Base-by-base conservation (phyloP, 805 yeast genomes). In the Debaryomyces castellii region DNA sequence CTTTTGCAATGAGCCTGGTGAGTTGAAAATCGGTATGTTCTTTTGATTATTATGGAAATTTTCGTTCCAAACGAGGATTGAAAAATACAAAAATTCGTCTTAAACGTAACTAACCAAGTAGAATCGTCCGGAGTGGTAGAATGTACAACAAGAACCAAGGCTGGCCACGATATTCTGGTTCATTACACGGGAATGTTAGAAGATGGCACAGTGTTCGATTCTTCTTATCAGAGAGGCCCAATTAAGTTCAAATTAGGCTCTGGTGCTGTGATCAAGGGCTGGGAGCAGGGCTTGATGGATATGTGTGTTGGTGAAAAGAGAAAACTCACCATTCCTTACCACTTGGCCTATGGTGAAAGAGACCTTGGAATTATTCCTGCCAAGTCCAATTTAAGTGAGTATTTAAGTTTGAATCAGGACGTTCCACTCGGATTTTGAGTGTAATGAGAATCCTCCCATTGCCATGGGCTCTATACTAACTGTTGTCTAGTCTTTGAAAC, bases 241-340 rank as follows among this genome's bases (percentile, higher is more conserved):
- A 72, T 90, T 49, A 62, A 74, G 35, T 90, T 90, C 66, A 66
- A 66, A n/a, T 68, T 91, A 44, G 97, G 97, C 35, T 63, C 66
- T 21, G 91, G 95, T 4, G 84, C 79, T 57, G 97, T 90, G 25
- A 90, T 90, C 59, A 60, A 74, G 49, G 97, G 97, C 48, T 90
- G 97, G 97, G 97, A 90, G 51, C 81, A 84, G 66, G 97, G 97
- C 35, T 69, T 89, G 41, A 55, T 58, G 27, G 64, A 60, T 34
- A 87, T 87, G 95, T 90, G 97, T 67, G 72, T 88, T 63, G 96
- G 96, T 39, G 97, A 90, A 65, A 75, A 83, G 69, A 79, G 97
- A 61, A 83, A 78, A 54, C 73, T 90, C 55, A 78, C 81, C 23
- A 88, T 91, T 60, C 96, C 97, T 39, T 77, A 95, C 5, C 74